Base-by-base conservation (phyloP, 2,329 filamentous ascomycete species). In the Aspergillus versicolor region DNA sequence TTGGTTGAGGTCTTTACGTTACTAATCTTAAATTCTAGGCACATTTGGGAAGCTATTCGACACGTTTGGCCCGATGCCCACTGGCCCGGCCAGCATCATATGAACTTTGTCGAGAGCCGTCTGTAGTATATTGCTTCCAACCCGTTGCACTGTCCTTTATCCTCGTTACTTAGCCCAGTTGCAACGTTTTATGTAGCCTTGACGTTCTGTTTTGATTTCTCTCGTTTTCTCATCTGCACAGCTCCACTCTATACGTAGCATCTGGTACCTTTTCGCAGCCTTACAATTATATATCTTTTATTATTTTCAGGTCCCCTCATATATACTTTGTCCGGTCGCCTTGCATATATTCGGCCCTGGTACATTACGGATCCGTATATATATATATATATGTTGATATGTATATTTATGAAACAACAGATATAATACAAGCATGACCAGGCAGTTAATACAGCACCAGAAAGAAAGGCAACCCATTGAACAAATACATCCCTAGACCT, bases 11-110 rank as follows among this genome's bases (percentile, higher is more conserved):
- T 32, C 44, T 38, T 17, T 12, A 21, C 8, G 41, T 54, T 54
- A 55, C 60, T 68, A 59, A 65, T 58, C 50, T 52, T 11, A 2
- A 48, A 54, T 61, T 54, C 17, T 64, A 91, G 90, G 61, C 89
- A 96, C 73, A 93, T 97, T 60, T 97, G 92, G 91, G 93, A 97
- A 76, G 93, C 92, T 24, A 87, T 99, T 72, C 86, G 88, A 58
- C 81, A 89, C 62, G 88, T 99, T 63, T 99, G 94, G 94, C 94
- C 94, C 2, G 91, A 96, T 66, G 87, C 84, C 41, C 84, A 89
- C 65, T 96, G 92, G 89, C 89, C 91, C 19, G 87, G 88, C 58
- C 86, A 91, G 68, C 83, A 86, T 66, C 84, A 84, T 56, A 81
- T 86, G 74, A 82, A 86, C 58, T 83, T 85, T 45, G 80, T 94